Base-by-base conservation (phyloP, 139 green algal species). In the Chloropicon primus region DNA sequence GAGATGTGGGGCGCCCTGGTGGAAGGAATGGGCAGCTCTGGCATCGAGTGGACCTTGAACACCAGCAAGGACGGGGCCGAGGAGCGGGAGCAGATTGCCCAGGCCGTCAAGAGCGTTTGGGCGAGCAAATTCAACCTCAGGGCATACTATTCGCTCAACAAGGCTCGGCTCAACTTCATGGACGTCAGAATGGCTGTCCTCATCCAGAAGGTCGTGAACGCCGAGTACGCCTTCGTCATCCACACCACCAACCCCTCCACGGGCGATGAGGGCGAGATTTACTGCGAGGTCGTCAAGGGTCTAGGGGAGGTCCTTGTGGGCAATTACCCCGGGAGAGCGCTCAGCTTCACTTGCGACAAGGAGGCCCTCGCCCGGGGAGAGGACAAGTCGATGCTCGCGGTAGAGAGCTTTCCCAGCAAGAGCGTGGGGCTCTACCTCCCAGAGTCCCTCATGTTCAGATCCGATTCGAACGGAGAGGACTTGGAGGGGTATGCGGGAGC, bases 41-140 rank as follows among this genome's bases (percentile, higher is more conserved):
- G 85, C 78, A 96, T 97, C 78, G 82, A 88, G 2, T 85, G 91
- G 71, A 92, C 22, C 73, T 25, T 23, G 27, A 53, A 73, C 17
- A 73, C 29, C 41, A 72, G 27, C 74, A 28, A 23, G 2, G 74
- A 21, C 2, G 75, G 25, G 23, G n/a, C 29, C 23, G 28, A 28
- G 22, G 53, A 54, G 75, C 26, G 41, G 23, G 28, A 73, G 28
- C 23, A 79, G 75, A 2, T 73, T 77, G 73, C 29, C 84, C n/a
- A 26, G 81, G 82, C 89, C 21, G 24, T 87, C 28, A 84, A 76
- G 77, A 85, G 90, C 53, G 95, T 99, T 76, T 99, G 95, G 95
- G 95, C 94, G 25, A 92, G 83, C 84, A 98, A 98, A 86, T 99
- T 93, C 90, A 99, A 99, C 79, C 95, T 98, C 72, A 85, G 94